A percentile compares a stretch with the other conserved stretches of the same genome.
These are phyloP conservation scores for Eucalyptus caleyi DNA, from an alignment of 345 rosid species.

Conservation along the genomic window DNA sequence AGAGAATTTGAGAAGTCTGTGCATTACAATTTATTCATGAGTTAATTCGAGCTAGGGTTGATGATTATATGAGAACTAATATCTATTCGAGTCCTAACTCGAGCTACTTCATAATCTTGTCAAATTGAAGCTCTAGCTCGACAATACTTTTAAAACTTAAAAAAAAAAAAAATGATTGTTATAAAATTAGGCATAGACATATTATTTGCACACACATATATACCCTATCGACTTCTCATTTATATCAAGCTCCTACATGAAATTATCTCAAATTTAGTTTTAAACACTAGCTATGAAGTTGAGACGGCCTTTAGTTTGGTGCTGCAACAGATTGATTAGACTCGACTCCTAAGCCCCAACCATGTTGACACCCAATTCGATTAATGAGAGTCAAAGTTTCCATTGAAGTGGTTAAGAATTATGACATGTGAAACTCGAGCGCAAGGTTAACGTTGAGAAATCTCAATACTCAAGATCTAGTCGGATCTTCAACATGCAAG, in stretches of 20 bases:
- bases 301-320: not conserved
- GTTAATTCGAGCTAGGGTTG: too few species aligned
- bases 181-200: too few species aligned
- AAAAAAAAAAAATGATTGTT: too few species aligned
- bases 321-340: not conserved
- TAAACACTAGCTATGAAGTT: not conserved
- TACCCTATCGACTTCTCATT: not conserved
- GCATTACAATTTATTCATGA: too few species aligned
- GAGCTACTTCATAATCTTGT: too few species aligned
- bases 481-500: not conserved
- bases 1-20: too few species aligned
- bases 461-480: not conserved
- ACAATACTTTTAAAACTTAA: too few species aligned
- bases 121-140: too few species aligned
- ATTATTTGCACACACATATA: not conserved
- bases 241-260: not conserved
- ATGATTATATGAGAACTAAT: too few species aligned
- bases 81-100: too few species aligned
- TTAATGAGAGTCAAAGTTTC: not conserved
- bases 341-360: not conserved
- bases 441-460: not conserved
- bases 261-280: not conserved
- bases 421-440: fast-evolving
- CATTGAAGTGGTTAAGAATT: not conserved
- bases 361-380: not conserved